A percentile compares a stretch with the other conserved stretches of the same genome.
Conservation (phyloP, 2,329 filamentous ascomycete species). For the Ilyonectria destructans region DNA sequence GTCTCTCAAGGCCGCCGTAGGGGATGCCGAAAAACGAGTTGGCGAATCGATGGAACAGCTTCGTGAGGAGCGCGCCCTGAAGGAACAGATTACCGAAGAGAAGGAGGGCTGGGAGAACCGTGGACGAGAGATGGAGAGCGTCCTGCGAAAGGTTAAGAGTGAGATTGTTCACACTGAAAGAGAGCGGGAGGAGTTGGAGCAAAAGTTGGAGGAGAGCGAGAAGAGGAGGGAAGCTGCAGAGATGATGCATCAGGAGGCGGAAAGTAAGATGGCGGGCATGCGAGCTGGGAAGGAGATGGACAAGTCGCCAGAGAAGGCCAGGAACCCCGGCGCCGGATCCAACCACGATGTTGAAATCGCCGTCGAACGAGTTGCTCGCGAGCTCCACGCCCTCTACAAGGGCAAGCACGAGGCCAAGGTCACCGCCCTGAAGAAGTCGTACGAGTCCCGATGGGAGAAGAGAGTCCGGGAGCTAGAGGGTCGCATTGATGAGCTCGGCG, state of each 20-base stretch:
- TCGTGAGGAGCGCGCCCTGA: conserved; percentile 80
- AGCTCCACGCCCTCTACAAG: conserved; percentile 95
- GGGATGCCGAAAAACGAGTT: conserved; percentile 92
- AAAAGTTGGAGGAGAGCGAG: conserved; percentile 84
- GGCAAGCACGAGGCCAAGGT: conserved; percentile 98
- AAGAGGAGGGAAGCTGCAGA: conserved; percentile 82
- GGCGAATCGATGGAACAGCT: conserved; percentile 88
- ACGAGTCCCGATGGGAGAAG: conserved; percentile 93
- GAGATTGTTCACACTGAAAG: conserved; percentile 84
- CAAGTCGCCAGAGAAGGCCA: conserved; percentile 59
- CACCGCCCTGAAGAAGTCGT: conserved; percentile 86
- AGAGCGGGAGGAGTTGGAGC: conserved; percentile 86
- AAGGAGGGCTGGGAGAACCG: conserved; percentile 88
- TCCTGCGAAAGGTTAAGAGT: conserved; percentile 84
- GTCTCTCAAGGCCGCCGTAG: conserved; percentile 88
- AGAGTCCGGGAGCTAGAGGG: conserved; percentile 84
- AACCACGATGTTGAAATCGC: conserved; percentile 84
- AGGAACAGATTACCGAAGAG: conserved; percentile 82
- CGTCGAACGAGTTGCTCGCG: conserved; percentile 92
- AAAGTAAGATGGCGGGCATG: conserved; percentile 83
- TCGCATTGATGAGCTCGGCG: conserved; percentile 77
- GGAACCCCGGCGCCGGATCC: conserved; percentile 49
- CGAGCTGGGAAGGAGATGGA: conserved; percentile 72
- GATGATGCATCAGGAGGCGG: conserved; percentile 82
- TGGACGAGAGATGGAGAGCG: conserved; percentile 87